Evolutionary conservation across 257 asterid genomes (phyloP), one percentile per base, ranked within the genome.

Genomic region (Phtheirospermum japonicum): DNA sequence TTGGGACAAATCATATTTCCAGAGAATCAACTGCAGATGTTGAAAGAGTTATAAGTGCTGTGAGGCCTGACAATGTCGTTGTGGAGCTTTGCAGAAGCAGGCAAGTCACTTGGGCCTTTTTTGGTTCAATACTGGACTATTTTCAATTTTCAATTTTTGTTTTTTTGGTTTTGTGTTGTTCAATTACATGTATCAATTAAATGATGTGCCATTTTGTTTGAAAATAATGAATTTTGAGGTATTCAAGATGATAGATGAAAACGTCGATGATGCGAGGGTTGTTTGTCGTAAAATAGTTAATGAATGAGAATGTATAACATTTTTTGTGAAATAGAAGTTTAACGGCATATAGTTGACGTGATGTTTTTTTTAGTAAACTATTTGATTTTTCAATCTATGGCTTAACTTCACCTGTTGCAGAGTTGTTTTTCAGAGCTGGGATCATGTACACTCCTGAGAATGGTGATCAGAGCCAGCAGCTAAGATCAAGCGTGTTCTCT

Each of bases 51-150:
- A 73, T 91, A 14, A 78, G 82, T 58, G 71, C 83, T 13, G 73
- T 91, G 58, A 82, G 58, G 59, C 97, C 97, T 11, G 89, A 91
- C 4, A 88, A 91, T 70, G 86, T 91, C 33, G 95, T 91, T 42
- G 98, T 88, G 40, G 95, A 91, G 86, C 95, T 91, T 45, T 88
- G 98, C 66, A 77, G 93, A 80, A 91, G 97, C 85, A 88, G 96
- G 95, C 90, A 83, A 81, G 91, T 79, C 49, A 23, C 2, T 56
- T 48, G 2, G 16, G 32, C 66, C 30, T 28, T 50, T 40, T 49
- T 31, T 7, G 10, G 6, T 58, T 53, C 10, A 42, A 10, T 57
- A n/a, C 9, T 30, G 31, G 48, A 14, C 48, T 39, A 40, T 19
- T 28, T 34, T 46, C 4, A 23, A 16, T 1, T 16, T 37, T 60